phyloP scores from a whole-genome alignment of 208 protist species.

The Herpetomonas muscarum region DNA sequence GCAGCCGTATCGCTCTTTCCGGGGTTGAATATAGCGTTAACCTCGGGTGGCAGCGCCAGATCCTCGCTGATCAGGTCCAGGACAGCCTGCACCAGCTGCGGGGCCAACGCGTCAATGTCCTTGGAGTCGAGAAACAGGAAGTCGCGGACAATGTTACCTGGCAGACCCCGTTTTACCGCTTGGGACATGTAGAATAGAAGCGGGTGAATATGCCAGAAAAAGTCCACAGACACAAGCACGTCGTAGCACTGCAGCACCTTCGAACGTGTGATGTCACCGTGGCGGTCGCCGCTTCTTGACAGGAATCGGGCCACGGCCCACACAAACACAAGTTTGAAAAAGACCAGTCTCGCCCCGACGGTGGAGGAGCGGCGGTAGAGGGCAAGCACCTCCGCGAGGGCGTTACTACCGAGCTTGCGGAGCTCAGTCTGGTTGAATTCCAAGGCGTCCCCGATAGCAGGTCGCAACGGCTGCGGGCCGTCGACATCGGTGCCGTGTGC shows the following conservation, averaged over 20 bases:
- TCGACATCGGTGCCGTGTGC: conserved; percentile 11
- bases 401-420: conserved; percentile 38
- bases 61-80: conserved; percentile 58
- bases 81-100: conserved; percentile 56
- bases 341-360: conserved; percentile 41
- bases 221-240: conserved; percentile 56
- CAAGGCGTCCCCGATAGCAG: conserved; percentile 7
- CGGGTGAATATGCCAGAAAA: conserved; percentile 75
- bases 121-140: conserved; percentile 57
- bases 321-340: conserved; percentile 80
- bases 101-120: conserved; percentile 49
- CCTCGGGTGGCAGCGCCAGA: conserved; percentile 25
- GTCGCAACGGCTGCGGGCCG: no score
- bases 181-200: conserved; percentile 77
- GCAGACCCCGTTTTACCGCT: conserved; percentile 43
- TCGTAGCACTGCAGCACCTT: conserved; percentile 16
- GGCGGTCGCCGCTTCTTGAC: background rate
- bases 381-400: conserved; percentile 38
- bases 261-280: background rate
- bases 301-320: conserved; percentile 25
- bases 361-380: conserved; percentile 64
- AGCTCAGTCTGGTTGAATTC: conserved; percentile 22
- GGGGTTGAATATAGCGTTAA: no score
- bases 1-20: no score
- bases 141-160: conserved; percentile 52